Conservation (phyloP, 2,329 filamentous ascomycete genomes). For the Cercospora brassicicola region DNA sequence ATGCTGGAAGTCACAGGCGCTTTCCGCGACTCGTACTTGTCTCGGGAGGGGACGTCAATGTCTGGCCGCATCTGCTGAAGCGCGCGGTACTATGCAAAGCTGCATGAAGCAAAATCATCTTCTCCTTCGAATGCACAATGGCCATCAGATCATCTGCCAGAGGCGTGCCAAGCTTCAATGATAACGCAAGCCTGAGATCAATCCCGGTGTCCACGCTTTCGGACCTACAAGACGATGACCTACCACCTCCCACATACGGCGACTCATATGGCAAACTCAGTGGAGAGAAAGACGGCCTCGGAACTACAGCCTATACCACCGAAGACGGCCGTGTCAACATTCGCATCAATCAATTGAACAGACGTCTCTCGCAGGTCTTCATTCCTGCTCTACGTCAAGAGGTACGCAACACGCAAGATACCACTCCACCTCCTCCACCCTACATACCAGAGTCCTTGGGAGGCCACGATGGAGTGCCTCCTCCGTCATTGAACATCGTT, state of each 20-base stretch:
- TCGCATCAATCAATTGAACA: not conserved
- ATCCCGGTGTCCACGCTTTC: not conserved
- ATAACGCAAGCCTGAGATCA: not conserved
- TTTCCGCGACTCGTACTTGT: not conserved
- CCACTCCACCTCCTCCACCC: conserved; percentile 55
- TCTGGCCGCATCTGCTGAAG: not conserved
- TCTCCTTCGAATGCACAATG: not conserved
- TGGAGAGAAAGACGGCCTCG: not conserved
- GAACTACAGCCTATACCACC: not conserved
- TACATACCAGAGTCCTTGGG: conserved; percentile 73
- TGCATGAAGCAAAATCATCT: not conserved
- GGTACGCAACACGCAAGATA: conserved; percentile 41
- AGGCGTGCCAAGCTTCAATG: not conserved
- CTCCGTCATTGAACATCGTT: conserved; percentile 51
- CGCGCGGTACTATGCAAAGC: not conserved
- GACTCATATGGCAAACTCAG: not conserved
- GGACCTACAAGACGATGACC: not conserved
- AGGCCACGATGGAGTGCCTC: conserved; percentile 59
- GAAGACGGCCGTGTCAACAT: not conserved
- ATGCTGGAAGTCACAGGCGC: not conserved
- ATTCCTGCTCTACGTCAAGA: not conserved
- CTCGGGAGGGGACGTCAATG: not conserved
- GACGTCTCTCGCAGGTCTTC: not conserved
- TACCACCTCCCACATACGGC: not conserved
- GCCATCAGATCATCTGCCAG: not conserved